A percentile compares a stretch with the other conserved stretches of the same genome.
Evolutionary conservation across 2,329 filamentous ascomycete species (phyloP).

Genomic region (Ceratocystis alfenasii): DNA sequence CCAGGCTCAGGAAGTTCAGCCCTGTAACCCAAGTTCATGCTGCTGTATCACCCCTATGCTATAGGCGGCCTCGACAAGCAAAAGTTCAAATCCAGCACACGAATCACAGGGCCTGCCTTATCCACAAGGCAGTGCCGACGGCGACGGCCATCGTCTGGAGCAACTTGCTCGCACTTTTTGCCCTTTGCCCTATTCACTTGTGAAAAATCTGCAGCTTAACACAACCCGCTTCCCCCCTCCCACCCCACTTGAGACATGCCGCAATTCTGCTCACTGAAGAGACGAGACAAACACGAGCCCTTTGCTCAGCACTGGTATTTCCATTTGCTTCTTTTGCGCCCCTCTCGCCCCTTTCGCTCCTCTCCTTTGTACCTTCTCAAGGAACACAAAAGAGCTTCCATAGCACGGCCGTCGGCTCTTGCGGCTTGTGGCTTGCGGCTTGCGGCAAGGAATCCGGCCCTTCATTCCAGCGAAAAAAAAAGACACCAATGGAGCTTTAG

Average conservation of each 20-base stretch:
- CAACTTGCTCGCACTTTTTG: neutral
- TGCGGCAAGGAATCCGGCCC: slow-evolving; percentile 1
- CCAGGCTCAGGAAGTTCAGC: neutral
- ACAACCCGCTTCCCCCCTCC: neutral
- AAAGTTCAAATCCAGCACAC: no score
- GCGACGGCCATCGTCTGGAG: neutral
- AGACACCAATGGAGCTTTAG: neutral
- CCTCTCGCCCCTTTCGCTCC: no score
- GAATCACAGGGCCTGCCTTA: neutral
- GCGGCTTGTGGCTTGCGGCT: neutral
- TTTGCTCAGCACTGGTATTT: neutral
- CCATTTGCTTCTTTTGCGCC: neutral
- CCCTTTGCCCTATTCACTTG: no score
- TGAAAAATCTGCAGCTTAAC: neutral
- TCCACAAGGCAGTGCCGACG: neutral
- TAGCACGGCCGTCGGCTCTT: neutral
- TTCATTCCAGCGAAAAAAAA: no score
- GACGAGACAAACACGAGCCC: neutral
- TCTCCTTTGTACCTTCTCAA: neutral
- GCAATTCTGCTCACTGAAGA: neutral
- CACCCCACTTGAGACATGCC: neutral
- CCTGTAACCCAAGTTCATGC: neutral
- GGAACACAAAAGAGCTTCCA: neutral
- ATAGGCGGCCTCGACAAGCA: neutral
- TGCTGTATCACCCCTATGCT: neutral